These are phyloP conservation scores for Entomortierella chlamydospora DNA, from an alignment of 192 early-diverging fungal genomes.

Conservation along the genomic window DNA sequence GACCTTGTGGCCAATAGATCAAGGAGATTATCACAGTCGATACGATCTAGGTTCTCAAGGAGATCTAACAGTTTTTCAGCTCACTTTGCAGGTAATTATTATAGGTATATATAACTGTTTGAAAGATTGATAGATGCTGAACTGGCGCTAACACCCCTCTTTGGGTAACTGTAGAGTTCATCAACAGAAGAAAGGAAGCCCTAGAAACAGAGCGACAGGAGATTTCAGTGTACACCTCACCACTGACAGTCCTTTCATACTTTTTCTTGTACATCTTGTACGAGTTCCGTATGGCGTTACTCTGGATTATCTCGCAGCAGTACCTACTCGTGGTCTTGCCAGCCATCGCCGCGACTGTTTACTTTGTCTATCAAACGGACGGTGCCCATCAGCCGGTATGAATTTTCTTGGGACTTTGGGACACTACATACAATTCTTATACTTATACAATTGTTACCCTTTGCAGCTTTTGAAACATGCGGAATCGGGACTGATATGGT, in stretches of 20 bases:
- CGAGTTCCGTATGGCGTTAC: constrained; percentile 44
- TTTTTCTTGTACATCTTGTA: constrained; percentile 54
- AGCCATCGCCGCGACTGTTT: constrained; percentile 23
- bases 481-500: constrained; percentile 79
- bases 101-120: not conserved
- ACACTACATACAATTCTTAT: not conserved
- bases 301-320: constrained; percentile 53
- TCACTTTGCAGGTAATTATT: constrained; percentile 30
- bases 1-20: not conserved
- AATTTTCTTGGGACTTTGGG: not conserved
- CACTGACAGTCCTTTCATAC: constrained; percentile 55
- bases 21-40: constrained; percentile 2
- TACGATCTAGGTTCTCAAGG: constrained; percentile 5
- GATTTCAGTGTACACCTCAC: constrained; percentile 59
- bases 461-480: constrained; percentile 54
- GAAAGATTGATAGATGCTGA: not conserved
- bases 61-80: constrained; percentile 42
- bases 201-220: constrained; percentile 52
- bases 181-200: constrained; percentile 44
- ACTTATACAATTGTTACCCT: not conserved
- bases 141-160: not conserved
- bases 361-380: constrained; percentile 60
- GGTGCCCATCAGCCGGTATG: constrained; percentile 68
- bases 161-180: constrained; percentile 49
- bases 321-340: constrained; percentile 47